Evolutionary conservation across 1,139 yeast species (phyloP).

Genomic region (Suhomyces maxii): DNA sequence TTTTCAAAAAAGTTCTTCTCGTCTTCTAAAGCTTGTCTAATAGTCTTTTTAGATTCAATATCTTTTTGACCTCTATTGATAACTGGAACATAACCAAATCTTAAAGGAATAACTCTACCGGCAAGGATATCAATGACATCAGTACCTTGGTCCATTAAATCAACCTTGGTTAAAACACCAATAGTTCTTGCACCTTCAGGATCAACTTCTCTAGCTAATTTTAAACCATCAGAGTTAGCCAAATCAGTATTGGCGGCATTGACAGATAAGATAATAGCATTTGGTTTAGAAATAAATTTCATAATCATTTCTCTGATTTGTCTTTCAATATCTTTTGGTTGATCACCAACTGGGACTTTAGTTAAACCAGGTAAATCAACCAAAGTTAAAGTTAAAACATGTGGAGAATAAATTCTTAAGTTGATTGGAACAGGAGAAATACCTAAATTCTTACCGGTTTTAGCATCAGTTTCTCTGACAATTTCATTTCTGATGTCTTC

Average conservation of each 20-base stretch:
- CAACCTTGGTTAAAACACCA: constrained; percentile 96
- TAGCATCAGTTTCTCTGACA: constrained; percentile 89
- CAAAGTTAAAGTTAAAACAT: constrained; percentile 89
- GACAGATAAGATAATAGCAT: constrained; percentile 92
- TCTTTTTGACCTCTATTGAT: constrained; percentile 98
- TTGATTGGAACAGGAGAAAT: constrained; percentile 92
- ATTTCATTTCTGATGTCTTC: constrained; percentile 91
- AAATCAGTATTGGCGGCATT: constrained; percentile 97
- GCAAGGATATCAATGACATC: constrained; percentile 96
- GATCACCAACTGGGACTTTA: constrained; percentile 99
- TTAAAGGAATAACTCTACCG: constrained; percentile 90
- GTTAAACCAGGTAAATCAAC: constrained; percentile 98
- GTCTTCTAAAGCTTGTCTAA: constrained; percentile 81
- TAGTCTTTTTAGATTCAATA: constrained; percentile 82
- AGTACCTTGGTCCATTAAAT: constrained; percentile 98
- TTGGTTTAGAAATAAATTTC: constrained; percentile 92
- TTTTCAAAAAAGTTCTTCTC: constrained; percentile 76
- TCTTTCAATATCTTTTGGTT: constrained; percentile 94
- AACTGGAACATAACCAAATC: constrained; percentile 97
- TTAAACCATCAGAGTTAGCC: constrained; percentile 96
- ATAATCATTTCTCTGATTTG: constrained; percentile 93
- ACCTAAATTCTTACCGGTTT: constrained; percentile 90
- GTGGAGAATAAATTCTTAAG: constrained; percentile 92
- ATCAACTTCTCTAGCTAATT: constrained; percentile 95
- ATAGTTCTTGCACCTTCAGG: constrained; percentile 97